Base-by-base conservation (phyloP, 164 flowering plant species). In the Piper betle region DNA sequence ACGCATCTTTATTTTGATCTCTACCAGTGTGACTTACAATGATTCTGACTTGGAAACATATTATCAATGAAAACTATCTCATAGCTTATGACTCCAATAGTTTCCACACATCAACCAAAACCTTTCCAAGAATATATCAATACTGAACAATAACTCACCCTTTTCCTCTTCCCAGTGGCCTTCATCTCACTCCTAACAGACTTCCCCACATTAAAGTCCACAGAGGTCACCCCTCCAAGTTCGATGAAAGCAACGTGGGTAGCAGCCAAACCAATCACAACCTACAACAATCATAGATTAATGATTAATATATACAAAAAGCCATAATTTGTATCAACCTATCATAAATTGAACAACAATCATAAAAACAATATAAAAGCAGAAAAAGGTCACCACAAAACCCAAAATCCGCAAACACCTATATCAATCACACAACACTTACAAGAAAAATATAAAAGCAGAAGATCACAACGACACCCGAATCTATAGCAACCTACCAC, bases 161-260 rank as follows among this genome's bases (percentile, higher is more conserved):
- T 88, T 69, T 90, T 93, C 43, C 92, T 90, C 79, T 93, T 93
- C 40, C 99, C 99, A 0, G 92, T 72, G 54, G 88, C 97, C 75
- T 86, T 93, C 52, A 80, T 50, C 18, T 72, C 87, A 61, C 97
- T 88, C 9, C 96, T 79, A 68, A 90, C 87, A 60, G 89, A 77
- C 80, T 86, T 93, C 17, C 99, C 99, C 17, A 90, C 97, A 73
- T 90, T 93, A 75, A 90, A 93, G 82, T 93, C 97, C 61, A 93
- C 88, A 5, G 84, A 69, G 4, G 75, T 78, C 41, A 88, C 75
- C 50, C 88, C 97, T 15, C 83, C 87, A 66, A 76, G 64, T 59
- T 82, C 86, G 73, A 72, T 83, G 38, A 90, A 72, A 6, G 95
- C 94, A 37, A 83, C 76, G 65, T 93, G 99, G 1, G 82, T 67